These are phyloP conservation scores for Abrus precatorius DNA, from an alignment of 306 rosid genomes.

Conservation along the genomic window DNA sequence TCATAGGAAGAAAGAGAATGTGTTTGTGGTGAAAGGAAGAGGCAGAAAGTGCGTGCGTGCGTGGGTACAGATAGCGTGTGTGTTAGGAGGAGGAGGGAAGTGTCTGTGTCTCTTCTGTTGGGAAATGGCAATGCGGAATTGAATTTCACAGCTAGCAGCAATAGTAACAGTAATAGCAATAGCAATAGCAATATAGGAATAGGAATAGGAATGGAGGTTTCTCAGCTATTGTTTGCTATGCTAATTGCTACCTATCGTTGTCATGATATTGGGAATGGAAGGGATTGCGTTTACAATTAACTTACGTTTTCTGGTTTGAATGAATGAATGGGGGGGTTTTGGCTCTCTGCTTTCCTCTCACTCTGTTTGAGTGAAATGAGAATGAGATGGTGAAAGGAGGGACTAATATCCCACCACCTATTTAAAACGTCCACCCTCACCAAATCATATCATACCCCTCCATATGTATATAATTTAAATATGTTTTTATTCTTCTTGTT, in stretches of 20 bases:
- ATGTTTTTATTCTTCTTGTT: no score
- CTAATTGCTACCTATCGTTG: no score
- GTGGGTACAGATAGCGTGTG: slow-evolving; percentile 53
- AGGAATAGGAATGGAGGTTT: no score
- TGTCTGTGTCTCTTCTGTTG: slow-evolving; percentile 22
- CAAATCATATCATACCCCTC: no score
- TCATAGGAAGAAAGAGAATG: slow-evolving; percentile 53
- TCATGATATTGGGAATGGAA: no score
- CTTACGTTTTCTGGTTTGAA: no score
- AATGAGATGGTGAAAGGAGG: background rate
- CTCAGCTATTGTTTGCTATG: no score
- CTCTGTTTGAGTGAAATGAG: slow-evolving; percentile 29
- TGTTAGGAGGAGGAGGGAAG: slow-evolving; percentile 35
- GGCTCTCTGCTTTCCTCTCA: background rate
- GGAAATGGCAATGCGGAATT: background rate
- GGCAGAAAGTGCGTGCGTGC: slow-evolving; percentile 50
- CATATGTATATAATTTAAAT: no score
- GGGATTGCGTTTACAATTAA: no score
- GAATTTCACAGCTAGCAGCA: background rate
- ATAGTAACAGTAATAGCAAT: no score
- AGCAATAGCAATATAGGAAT: no score
- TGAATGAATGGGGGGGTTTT: no score
- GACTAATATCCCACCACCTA: background rate
- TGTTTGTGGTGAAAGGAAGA: background rate
- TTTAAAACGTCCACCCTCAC: background rate